phyloP scores from a whole-genome alignment of 768 basidiomycete species.

The Crucibulum laeve region DNA sequence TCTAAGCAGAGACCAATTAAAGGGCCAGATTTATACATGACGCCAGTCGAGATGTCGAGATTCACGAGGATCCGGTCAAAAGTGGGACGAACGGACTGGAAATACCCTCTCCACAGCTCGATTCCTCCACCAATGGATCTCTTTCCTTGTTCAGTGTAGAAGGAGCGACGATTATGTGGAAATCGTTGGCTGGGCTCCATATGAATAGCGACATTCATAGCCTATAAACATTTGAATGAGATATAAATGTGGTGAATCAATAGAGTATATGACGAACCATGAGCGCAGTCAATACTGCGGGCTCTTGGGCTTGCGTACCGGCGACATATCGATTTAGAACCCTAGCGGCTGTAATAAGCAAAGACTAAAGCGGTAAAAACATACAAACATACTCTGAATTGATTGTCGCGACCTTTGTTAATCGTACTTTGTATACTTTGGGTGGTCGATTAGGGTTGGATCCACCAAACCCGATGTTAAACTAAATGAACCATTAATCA shows the following conservation, averaged over 20 bases:
- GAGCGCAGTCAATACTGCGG: slow-evolving; percentile 53
- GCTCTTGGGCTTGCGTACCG: slow-evolving; percentile 58
- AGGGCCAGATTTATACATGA: slow-evolving; percentile 66
- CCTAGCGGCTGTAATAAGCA: slow-evolving; percentile 24
- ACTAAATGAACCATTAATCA: not conserved
- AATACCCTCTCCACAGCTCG: slow-evolving; percentile 75
- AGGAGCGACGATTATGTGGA: slow-evolving; percentile 73
- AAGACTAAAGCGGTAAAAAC: not conserved
- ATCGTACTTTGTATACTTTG: slow-evolving; percentile 63
- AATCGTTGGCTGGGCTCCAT: slow-evolving; percentile 68
- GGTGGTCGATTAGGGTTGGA: slow-evolving; percentile 34
- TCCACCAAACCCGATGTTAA: not conserved
- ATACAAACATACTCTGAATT: slow-evolving; percentile 24
- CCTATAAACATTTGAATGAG: slow-evolving; percentile 31
- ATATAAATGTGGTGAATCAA: not conserved
- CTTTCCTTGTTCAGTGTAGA: slow-evolving; percentile 61
- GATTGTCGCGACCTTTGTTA: slow-evolving; percentile 50
- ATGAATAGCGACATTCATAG: slow-evolving; percentile 71
- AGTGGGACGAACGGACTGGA: slow-evolving; percentile 73
- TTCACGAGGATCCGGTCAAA: slow-evolving; percentile 65
- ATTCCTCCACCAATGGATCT: slow-evolving; percentile 55
- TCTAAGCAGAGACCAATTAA: slow-evolving; percentile 57
- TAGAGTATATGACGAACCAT: slow-evolving; percentile 31
- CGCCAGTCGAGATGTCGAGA: slow-evolving; percentile 73
- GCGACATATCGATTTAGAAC: slow-evolving; percentile 49